phyloP scores from a whole-genome alignment of 805 yeast species.

The Starmerella bacillaris region DNA sequence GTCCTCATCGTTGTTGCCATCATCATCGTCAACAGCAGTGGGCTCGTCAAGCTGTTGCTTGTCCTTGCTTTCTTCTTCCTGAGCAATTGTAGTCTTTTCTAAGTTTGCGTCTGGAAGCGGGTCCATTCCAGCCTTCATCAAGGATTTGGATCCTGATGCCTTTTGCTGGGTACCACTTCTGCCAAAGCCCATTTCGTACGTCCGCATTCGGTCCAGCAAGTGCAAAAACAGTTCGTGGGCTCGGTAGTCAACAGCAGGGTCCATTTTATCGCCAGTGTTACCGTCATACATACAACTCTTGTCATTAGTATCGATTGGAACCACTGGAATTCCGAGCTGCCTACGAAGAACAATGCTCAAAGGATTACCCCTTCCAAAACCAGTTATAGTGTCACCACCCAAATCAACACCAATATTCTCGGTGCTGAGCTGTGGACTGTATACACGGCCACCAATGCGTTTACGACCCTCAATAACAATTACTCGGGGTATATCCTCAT shows the following conservation, averaged over 20 bases:
- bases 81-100: constrained; percentile 24
- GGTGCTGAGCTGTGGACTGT: constrained; percentile 19
- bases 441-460: constrained; percentile 29
- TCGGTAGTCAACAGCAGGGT: constrained; percentile 19
- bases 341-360: constrained; percentile 25
- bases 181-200: constrained; percentile 21
- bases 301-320: constrained; percentile 21
- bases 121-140: constrained; percentile 25
- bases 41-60: constrained; percentile 19
- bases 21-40: background rate
- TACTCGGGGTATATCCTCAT: constrained; percentile 26
- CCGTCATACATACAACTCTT: constrained; percentile 24
- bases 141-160: constrained; percentile 25
- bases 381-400: constrained; percentile 27
- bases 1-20: constrained; percentile 10
- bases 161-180: constrained; percentile 8
- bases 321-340: constrained; percentile 27
- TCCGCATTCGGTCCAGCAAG: constrained; percentile 23
- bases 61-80: constrained; percentile 12
- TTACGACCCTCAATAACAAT: constrained; percentile 26
- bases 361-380: constrained; percentile 28
- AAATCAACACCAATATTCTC: constrained; percentile 22
- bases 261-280: constrained; percentile 21
- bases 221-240: constrained; percentile 24
- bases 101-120: constrained; percentile 21